Evolutionary conservation across 495 filamentous ascomycete species (phyloP).

Genomic region (Podospora sp.): DNA sequence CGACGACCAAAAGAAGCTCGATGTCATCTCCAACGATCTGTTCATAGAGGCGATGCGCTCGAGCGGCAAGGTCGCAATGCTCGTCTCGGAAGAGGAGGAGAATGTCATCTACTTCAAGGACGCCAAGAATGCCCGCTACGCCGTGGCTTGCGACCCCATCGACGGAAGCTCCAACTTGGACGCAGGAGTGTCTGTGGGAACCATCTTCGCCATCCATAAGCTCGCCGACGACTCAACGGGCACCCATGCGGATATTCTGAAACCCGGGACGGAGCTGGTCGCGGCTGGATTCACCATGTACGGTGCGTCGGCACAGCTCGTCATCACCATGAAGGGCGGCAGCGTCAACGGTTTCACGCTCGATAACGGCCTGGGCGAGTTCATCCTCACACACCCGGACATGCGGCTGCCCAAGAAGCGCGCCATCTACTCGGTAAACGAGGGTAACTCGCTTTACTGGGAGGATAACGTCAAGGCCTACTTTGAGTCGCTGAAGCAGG

Average conservation of each 20-base stretch:
- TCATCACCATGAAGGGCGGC: constrained; percentile 95
- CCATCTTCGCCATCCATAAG: constrained; percentile 95
- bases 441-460: constrained; percentile 97
- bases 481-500: constrained; percentile 82
- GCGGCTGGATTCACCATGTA: constrained; percentile 99
- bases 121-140: constrained; percentile 79
- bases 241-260: constrained; percentile 79
- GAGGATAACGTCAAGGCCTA: constrained; percentile 84
- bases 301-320: constrained; percentile 91
- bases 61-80: constrained; percentile 81
- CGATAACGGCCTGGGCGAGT: constrained; percentile 94
- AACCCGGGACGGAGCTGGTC: constrained; percentile 86
- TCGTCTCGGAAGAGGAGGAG: constrained; percentile 97
- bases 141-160: constrained; percentile 96
- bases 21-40: constrained; percentile 97
- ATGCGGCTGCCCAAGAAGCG: constrained; percentile 82
- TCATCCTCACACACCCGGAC: constrained; percentile 95
- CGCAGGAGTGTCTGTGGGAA: constrained; percentile 96
- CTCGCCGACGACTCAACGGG: constrained; percentile 70
- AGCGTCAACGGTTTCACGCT: constrained; percentile 96
- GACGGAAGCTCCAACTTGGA: constrained; percentile 97
- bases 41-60: constrained; percentile 93
- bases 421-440: constrained; percentile 96
- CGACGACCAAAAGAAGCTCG: constrained; percentile 99
- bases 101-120: constrained; percentile 85